Evolutionary conservation across 768 basidiomycete species (phyloP), one percentile per base, ranked within the genome.

Genomic region (Xanthoconium stramineum): DNA sequence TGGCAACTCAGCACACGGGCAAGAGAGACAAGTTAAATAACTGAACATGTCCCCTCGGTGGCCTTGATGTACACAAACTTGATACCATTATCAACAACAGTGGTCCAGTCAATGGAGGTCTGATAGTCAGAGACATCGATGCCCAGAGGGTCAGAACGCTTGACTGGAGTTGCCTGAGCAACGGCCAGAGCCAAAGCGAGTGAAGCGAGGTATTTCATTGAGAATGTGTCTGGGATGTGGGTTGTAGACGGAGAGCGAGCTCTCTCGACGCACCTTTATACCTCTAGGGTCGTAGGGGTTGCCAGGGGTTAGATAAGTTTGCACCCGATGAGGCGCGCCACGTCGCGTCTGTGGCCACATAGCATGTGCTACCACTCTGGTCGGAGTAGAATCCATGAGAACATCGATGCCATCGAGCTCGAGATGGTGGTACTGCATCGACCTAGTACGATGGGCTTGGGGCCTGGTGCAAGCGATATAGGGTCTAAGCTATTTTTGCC

Each of bases 1-100:
- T 17, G 6, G 33, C 3, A 24, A 17, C 5, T 61, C 15, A 58
- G 49, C 29, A 38, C 9, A 39, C 2, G 6, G 33, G 45, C 42
- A 12, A 36, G n/a, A 54, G 10, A 47, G 15, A 35, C 0, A 47
- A 49, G 37, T 6, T 7, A 20, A 33, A 53, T 47, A 9, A 62
- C 73, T 53, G 48, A 39, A 83, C 82, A 64, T n/a, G 75, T 83
- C 10, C 80, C 80, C 65, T 87, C 84, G 3, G 85, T 87, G 10
- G 84, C 85, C 65, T 86, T 87, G 77, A 87, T 85, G 63, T 77
- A 86, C 3, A 72, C 81, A 61, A 84, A 87, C 14, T 72, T 57
- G 32, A 84, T 67, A 8, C 83, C 84, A 53, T 81, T 80, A 13
- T 75, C 66, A 55, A 73, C 77, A 57, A 84, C 80, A 2, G 76